Percentiles rank a stretch among this genome's conserved stretches.
Evolutionary conservation across 2,329 filamentous ascomycete genomes (phyloP).

Genomic region (Talaromyces sp.): DNA sequence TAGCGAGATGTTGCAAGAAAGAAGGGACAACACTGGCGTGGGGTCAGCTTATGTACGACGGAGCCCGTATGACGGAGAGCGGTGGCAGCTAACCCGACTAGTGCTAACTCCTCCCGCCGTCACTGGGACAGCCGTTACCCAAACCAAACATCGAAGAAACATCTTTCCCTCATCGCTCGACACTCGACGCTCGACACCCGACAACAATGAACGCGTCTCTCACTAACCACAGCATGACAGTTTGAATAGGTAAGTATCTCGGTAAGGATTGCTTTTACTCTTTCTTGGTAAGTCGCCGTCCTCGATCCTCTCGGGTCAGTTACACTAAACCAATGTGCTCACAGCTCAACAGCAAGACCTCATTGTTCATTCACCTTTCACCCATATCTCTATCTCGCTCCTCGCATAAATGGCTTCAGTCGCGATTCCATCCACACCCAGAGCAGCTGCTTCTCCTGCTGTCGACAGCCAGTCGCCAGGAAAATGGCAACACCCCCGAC

Average conservation of each 20-base stretch:
- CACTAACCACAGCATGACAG: background rate
- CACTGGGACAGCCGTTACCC: conserved; percentile 2
- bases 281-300: background rate
- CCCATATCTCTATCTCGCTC: background rate
- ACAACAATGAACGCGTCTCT: background rate
- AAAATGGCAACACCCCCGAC: conserved; percentile 84
- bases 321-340: background rate
- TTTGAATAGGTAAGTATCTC: conserved; percentile 1
- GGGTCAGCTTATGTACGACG: background rate
- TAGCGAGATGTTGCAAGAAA: background rate
- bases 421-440: conserved; percentile 42
- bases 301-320: background rate
- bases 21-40: background rate
- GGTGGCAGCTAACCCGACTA: background rate
- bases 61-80: background rate
- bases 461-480: conserved; percentile 53
- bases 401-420: conserved; percentile 32
- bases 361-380: background rate
- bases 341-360: background rate
- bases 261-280: conserved; percentile 1
- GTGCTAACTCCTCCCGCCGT: background rate
- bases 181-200: background rate
- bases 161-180: background rate
- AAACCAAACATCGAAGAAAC: background rate
- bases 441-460: conserved; percentile 25